phyloP scores from a whole-genome alignment of 345 rosid genomes.

The Dipteronia dyeriana region DNA sequence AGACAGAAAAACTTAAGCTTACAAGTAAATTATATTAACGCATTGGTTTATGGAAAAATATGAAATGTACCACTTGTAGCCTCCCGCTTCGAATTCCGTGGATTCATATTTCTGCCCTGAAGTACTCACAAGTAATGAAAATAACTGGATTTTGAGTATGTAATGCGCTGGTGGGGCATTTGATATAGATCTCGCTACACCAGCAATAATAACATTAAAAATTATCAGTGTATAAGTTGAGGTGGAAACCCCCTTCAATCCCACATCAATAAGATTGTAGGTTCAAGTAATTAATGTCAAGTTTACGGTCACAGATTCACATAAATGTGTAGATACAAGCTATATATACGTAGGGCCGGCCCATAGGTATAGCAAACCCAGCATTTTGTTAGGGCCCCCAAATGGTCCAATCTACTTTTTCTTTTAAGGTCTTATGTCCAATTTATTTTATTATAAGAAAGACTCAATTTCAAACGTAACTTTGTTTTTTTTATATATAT shows the following conservation, averaged over 20 bases:
- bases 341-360: background rate
- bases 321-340: background rate
- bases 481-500: too few relatives aligned
- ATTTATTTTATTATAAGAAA: too few relatives aligned
- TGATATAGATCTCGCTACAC: conserved; percentile 38
- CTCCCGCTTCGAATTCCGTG: conserved; percentile 60
- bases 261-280: background rate
- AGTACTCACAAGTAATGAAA: conserved; percentile 46
- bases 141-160: conserved; percentile 46
- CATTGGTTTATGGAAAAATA: too few relatives aligned
- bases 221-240: background rate
- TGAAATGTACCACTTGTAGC: conserved; percentile 62
- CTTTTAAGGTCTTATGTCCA: too few relatives aligned
- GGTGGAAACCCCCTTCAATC: too few relatives aligned
- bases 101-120: conserved; percentile 60
- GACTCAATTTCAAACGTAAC: too few relatives aligned
- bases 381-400: too few relatives aligned
- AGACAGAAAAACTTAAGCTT: too few relatives aligned
- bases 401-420: too few relatives aligned
- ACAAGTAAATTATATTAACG: too few relatives aligned
- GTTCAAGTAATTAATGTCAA: too few relatives aligned
- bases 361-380: too few relatives aligned
- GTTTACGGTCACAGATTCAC: background rate
- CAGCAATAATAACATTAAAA: conserved; percentile 25
- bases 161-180: conserved; percentile 56